These are phyloP conservation scores for Oidiodendron maius DNA, from an alignment of 495 filamentous ascomycete genomes.

Conservation along the genomic window DNA sequence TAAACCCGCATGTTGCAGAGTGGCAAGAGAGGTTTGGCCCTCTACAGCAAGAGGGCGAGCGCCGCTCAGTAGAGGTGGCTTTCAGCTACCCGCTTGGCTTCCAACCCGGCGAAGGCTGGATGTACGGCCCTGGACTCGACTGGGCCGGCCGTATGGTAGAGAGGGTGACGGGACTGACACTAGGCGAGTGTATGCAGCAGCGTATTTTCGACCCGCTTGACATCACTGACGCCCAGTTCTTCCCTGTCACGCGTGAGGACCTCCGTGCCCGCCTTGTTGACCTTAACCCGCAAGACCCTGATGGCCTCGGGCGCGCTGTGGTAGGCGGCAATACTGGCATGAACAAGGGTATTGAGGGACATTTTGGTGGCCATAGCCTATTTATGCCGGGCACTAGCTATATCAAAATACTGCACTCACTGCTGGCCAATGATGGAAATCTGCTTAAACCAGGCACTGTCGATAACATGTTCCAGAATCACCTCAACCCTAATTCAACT, in stretches of 20 bases:
- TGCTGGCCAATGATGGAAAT: conserved; percentile 34
- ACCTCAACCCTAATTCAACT: too few relatives aligned
- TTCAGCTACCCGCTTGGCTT: conserved; percentile 33
- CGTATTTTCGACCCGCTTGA: conserved; percentile 41
- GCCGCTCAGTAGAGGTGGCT: not conserved
- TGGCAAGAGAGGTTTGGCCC: conserved; percentile 33
- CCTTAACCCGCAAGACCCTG: not conserved
- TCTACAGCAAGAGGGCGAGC: too few relatives aligned
- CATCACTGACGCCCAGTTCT: conserved; percentile 30
- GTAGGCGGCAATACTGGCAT: not conserved
- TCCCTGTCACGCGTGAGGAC: not conserved
- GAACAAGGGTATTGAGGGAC: not conserved
- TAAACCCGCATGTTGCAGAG: conserved; percentile 16
- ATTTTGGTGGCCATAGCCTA: not conserved
- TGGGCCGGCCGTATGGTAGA: conserved; percentile 34
- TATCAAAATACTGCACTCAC: not conserved
- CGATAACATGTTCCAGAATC: conserved; percentile 37
- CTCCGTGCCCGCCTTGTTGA: not conserved
- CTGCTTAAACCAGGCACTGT: conserved; percentile 34
- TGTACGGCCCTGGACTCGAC: conserved; percentile 38
- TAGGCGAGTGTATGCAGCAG: conserved; percentile 39
- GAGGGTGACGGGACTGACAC: conserved; percentile 13
- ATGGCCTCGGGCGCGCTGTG: not conserved
- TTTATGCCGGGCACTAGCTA: conserved; percentile 5
- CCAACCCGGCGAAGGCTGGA: conserved; percentile 42